Evolutionary conservation across 768 basidiomycete genomes (phyloP), one percentile per base, ranked within the genome.

Genomic region (Pleurotus ostreatus): DNA sequence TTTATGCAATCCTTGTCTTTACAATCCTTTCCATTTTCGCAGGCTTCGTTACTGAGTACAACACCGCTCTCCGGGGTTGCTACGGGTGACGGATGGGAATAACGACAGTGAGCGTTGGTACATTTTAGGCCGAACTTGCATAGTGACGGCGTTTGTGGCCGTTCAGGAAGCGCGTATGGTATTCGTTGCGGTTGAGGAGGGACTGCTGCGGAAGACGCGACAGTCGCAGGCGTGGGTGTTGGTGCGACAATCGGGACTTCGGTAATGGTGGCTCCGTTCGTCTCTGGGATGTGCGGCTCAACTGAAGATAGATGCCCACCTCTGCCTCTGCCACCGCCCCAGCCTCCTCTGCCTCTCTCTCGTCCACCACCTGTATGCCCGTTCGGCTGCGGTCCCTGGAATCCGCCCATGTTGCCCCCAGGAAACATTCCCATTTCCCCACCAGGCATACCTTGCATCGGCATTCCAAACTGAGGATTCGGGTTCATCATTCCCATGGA

Each of bases 101-200:
- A 98, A 15, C 89, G 80, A 70, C 97, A 99, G 46, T 86, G 78
- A 0, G 89, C 78, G 68, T 98, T 96, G 48, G 88, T 89, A 71
- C 97, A 99, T 62, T 94, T 96, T 20, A 88, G 78, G 9, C 82
- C 85, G 61, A 90, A 98, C 73, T 97, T 97, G 84, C 97, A 99
- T 18, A 99, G 78, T 0, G 89, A 92, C 0, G 92, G 92, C 1
- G 92, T 92, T 62, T 88, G 87, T 1, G 91, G 92, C 30, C 92
- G 80, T 58, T 88, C 85, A n/a, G 88, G 88, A 15, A 84, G 65
- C 3, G 76, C 78, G 63, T 83, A 89, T 2, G 77, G 74, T 48
- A 73, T 65, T 49, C 75, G 76, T 58, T 70, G 70, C 37, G 68
- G 61, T 52, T 71, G 65, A 34, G 30, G 30, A 34, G 30, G 30